Conservation (phyloP, 164 flowering plant genomes). For the Cinnamomum chago region DNA sequence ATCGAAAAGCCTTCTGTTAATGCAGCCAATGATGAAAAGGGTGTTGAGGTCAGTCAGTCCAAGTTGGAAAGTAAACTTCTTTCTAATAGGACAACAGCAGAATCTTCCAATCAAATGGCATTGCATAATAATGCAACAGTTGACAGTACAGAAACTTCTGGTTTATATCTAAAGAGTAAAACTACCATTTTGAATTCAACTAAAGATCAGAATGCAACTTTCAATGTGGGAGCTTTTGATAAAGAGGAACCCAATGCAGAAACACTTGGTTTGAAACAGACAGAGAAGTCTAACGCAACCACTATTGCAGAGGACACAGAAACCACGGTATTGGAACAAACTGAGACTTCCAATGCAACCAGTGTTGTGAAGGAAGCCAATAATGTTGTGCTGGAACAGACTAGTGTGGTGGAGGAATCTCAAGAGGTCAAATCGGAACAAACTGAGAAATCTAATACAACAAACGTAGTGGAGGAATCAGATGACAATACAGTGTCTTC, state of each 20-base stretch:
- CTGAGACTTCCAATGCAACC: conserved; percentile 9
- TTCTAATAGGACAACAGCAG: conserved; percentile 15
- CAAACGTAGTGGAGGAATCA: conserved; percentile 2
- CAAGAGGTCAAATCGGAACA: conserved; percentile 8
- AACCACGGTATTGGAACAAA: conserved; percentile 11
- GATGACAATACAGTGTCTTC: neutral
- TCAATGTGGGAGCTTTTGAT: conserved; percentile 2
- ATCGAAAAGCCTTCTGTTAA: conserved; percentile 17
- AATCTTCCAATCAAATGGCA: conserved; percentile 25
- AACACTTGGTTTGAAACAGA: conserved; percentile 18
- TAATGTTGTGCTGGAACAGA: conserved; percentile 11
- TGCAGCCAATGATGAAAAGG: conserved; percentile 23
- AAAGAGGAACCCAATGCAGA: conserved; percentile 21
- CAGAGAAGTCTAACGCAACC: conserved; percentile 18
- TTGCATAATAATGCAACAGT: conserved; percentile 12
- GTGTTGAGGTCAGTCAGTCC: conserved; percentile 11
- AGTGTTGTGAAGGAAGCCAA: neutral
- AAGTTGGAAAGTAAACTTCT: conserved; percentile 13
- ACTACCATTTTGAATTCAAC: conserved; percentile 2
- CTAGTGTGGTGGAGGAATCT: conserved; percentile 1
- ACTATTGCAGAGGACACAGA: conserved; percentile 3
- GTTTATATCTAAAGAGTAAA: conserved; percentile 15
- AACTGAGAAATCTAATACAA: conserved; percentile 21
- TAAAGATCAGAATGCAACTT: conserved; percentile 21
- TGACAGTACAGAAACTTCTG: conserved; percentile 10